These are phyloP conservation scores for Ascosphaera aggregata DNA, from an alignment of 2,329 filamentous ascomycete species.

Conservation along the genomic window DNA sequence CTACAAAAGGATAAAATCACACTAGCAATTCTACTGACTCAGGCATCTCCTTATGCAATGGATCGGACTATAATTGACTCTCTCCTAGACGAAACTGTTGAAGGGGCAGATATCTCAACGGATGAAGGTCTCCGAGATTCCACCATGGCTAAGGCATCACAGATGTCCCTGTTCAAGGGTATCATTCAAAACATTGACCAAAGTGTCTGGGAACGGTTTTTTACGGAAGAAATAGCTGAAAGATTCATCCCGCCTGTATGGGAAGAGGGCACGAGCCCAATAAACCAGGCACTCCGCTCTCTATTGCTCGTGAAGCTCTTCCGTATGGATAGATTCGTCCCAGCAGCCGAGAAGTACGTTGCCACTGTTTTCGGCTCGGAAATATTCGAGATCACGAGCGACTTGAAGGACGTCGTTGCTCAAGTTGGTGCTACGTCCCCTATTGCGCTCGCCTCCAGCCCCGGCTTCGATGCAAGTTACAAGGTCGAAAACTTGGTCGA, in stretches of 20 bases:
- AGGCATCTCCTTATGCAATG: constrained; percentile 91
- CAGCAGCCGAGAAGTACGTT: constrained; percentile 78
- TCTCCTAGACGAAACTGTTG: constrained; percentile 55
- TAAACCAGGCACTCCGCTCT: constrained; percentile 60
- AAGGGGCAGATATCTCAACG: constrained; percentile 58
- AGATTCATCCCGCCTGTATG: constrained; percentile 57
- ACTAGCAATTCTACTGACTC: constrained; percentile 79
- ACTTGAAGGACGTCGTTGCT: constrained; percentile 62
- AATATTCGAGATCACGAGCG: constrained; percentile 63
- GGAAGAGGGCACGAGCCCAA: constrained; percentile 36
- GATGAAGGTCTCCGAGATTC: constrained; percentile 39
- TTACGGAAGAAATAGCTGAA: constrained; percentile 68
- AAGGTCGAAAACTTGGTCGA: constrained; percentile 94
- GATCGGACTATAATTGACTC: constrained; percentile 72
- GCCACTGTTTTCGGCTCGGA: constrained; percentile 60
- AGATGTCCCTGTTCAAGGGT: constrained; percentile 50
- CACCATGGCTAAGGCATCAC: constrained; percentile 42
- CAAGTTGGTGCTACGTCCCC: constrained; percentile 68
- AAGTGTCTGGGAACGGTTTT: constrained; percentile 57
- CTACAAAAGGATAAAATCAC: constrained; percentile 89
- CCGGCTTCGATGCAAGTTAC: constrained; percentile 95
- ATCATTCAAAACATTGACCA: constrained; percentile 38
- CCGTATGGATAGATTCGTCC: constrained; percentile 86
- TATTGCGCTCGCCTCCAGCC: constrained; percentile 78
- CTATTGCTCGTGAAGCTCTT: constrained; percentile 83